phyloP scores from a whole-genome alignment of 345 rosid genomes.

The Jatropha curcas region DNA sequence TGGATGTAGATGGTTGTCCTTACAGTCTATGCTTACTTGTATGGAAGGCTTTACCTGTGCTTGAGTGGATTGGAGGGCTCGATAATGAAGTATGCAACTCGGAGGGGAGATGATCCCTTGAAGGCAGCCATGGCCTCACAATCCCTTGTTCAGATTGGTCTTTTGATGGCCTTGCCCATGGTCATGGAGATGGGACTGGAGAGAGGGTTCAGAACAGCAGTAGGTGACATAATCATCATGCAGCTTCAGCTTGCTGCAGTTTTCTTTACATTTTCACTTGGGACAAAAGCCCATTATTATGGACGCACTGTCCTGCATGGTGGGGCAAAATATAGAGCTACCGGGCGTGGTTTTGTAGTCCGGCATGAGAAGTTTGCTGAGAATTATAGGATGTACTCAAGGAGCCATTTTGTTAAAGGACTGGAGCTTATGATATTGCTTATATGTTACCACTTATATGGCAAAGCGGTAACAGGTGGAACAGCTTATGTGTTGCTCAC shows the following conservation, averaged over 20 bases:
- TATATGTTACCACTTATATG: slow-evolving; percentile 66
- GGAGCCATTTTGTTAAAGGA: slow-evolving; percentile 94
- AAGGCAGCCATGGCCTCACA: slow-evolving; percentile 94
- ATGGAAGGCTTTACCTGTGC: slow-evolving; percentile 82
- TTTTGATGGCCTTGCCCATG: slow-evolving; percentile 86
- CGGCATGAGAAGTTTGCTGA: slow-evolving; percentile 97
- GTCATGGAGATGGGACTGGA: slow-evolving; percentile 97
- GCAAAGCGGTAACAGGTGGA: slow-evolving; percentile 41
- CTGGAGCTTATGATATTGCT: slow-evolving; percentile 78
- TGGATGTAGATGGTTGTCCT: slow-evolving; percentile 69
- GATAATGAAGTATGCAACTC: slow-evolving; percentile 60
- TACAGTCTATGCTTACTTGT: slow-evolving; percentile 72
- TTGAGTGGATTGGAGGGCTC: slow-evolving; percentile 89
- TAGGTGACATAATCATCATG: slow-evolving; percentile 84
- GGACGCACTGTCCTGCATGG: slow-evolving; percentile 96
- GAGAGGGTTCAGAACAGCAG: slow-evolving; percentile 89
- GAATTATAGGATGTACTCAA: slow-evolving; percentile 94
- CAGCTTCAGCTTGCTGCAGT: slow-evolving; percentile 92
- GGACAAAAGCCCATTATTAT: slow-evolving; percentile 86
- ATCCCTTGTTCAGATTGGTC: slow-evolving; percentile 85
- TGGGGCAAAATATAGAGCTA: slow-evolving; percentile 97
- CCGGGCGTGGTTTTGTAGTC: slow-evolving; percentile 99
- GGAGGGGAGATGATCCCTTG: slow-evolving; percentile 68
- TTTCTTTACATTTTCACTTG: slow-evolving; percentile 96
- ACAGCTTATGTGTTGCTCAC: slow-evolving; percentile 51